Conservation (phyloP, 2,329 filamentous ascomycete species). For the Mycosphaerella sp. region DNA sequence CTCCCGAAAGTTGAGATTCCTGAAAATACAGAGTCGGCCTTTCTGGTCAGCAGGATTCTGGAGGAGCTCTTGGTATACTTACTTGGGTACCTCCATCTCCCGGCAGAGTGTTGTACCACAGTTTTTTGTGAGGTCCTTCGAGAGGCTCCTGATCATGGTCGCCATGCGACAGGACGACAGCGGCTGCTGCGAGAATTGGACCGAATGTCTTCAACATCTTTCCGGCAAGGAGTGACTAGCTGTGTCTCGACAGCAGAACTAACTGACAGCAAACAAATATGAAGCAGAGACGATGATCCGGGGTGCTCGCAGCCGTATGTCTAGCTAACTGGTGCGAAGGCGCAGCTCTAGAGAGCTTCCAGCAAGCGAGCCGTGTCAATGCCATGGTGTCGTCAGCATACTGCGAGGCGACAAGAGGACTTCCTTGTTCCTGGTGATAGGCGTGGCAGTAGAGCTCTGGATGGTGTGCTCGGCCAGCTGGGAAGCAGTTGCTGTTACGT, state of each 20-base stretch:
- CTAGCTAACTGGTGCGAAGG: constrained; percentile 16
- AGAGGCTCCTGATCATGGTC: constrained; percentile 51
- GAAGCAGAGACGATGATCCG: not conserved
- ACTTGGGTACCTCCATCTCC: constrained; percentile 81
- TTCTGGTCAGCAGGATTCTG: constrained; percentile 2
- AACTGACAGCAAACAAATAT: constrained; percentile 1
- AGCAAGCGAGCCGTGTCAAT: constrained; percentile 14
- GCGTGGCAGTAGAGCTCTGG: constrained; percentile 10
- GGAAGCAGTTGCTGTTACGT: constrained; percentile 16
- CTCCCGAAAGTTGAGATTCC: constrained; percentile 82
- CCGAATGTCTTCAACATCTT: constrained; percentile 25
- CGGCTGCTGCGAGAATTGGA: constrained; percentile 35
- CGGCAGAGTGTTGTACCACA: constrained; percentile 80
- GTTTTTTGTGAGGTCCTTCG: constrained; percentile 62
- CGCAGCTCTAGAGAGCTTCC: constrained; percentile 1
- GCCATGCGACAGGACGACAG: constrained; percentile 54
- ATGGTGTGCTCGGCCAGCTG: constrained; percentile 1
- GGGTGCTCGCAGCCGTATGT: constrained; percentile 8
- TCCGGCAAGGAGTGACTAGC: not conserved
- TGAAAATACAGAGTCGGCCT: constrained; percentile 84
- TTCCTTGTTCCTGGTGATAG: constrained; percentile 23
- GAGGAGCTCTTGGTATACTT: not conserved
- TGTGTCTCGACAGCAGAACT: not conserved
- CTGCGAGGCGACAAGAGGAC: constrained; percentile 10
- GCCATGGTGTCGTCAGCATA: constrained; percentile 12